phyloP scores from a whole-genome alignment of 768 basidiomycete species.

The Tricholoma furcatifolium region DNA sequence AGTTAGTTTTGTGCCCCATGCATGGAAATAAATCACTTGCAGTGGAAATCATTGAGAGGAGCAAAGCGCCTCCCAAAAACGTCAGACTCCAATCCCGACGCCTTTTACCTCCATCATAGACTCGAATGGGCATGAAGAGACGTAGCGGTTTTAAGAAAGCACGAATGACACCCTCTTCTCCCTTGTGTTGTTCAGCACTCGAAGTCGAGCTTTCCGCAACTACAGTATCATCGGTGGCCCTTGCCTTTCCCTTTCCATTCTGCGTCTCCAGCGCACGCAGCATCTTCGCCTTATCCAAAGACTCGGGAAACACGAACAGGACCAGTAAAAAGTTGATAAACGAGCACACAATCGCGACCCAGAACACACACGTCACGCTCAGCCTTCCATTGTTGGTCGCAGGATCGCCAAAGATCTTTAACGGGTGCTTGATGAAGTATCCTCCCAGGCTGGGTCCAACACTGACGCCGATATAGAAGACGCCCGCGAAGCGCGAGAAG shows the following conservation, averaged over 20 bases:
- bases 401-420: slow-evolving; percentile 14
- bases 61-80: slow-evolving; percentile 59
- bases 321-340: slow-evolving; percentile 59
- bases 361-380: slow-evolving; percentile 47
- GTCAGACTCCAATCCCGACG: slow-evolving; percentile 83
- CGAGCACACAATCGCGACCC: slow-evolving; percentile 42
- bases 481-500: slow-evolving; percentile 74
- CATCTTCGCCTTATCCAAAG: slow-evolving; percentile 43
- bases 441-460: slow-evolving; percentile 77
- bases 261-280: slow-evolving; percentile 24
- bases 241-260: slow-evolving; percentile 26
- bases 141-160: slow-evolving; percentile 55
- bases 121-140: slow-evolving; percentile 64
- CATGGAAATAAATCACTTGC: slow-evolving; percentile 37
- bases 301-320: slow-evolving; percentile 70
- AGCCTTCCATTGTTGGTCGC: slow-evolving; percentile 12
- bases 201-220: slow-evolving; percentile 16
- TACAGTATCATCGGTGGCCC: slow-evolving; percentile 16
- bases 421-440: slow-evolving; percentile 43
- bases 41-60: slow-evolving; percentile 62
- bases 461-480: slow-evolving; percentile 74
- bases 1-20: background rate
- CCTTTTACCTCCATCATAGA: slow-evolving; percentile 39
- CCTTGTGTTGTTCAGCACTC: background rate
- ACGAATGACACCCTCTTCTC: slow-evolving; percentile 31